A percentile compares a stretch with the other conserved stretches of the same genome.
Conservation (phyloP, 768 basidiomycete species). For the Agrocybe pediades region DNA sequence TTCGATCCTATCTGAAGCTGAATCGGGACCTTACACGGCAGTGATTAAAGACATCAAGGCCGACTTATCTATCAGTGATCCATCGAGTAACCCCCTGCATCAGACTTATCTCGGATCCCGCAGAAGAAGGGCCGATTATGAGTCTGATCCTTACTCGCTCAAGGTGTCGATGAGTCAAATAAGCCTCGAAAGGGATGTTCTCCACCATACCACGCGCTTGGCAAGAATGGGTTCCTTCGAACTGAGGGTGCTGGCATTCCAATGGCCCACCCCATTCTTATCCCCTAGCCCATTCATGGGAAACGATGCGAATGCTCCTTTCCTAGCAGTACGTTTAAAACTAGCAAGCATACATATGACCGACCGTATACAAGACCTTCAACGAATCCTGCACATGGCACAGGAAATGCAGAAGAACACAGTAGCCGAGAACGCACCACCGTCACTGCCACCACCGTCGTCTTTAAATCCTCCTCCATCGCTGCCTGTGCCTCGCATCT, state of each 20-base stretch:
- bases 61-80: constrained; percentile 49
- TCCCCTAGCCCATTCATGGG: constrained; percentile 47
- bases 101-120: constrained; percentile 52
- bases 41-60: constrained; percentile 42
- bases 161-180: constrained; percentile 42
- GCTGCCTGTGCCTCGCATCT: constrained; percentile 50
- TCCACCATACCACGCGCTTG: constrained; percentile 38
- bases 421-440: constrained; percentile 18
- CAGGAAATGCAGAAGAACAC: constrained; percentile 15
- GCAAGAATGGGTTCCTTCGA: constrained; percentile 41
- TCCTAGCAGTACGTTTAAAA: constrained; percentile 48
- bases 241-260: constrained; percentile 46
- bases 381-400: constrained; percentile 35
- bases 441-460: constrained; percentile 18
- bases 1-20: constrained; percentile 34
- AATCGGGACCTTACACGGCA: constrained; percentile 42
- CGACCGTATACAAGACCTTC: constrained; percentile 56
- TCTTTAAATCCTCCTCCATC: constrained; percentile 22
- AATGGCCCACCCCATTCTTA: constrained; percentile 67
- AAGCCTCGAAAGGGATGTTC: constrained; percentile 45
- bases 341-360: constrained; percentile 49
- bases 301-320: constrained; percentile 61
- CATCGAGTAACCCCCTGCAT: constrained; percentile 45
- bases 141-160: constrained; percentile 52
- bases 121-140: constrained; percentile 31